These are phyloP conservation scores for Miscanthus sacchariflorus DNA, from an alignment of 202 grass and related monocot genomes.

Conservation along the genomic window DNA sequence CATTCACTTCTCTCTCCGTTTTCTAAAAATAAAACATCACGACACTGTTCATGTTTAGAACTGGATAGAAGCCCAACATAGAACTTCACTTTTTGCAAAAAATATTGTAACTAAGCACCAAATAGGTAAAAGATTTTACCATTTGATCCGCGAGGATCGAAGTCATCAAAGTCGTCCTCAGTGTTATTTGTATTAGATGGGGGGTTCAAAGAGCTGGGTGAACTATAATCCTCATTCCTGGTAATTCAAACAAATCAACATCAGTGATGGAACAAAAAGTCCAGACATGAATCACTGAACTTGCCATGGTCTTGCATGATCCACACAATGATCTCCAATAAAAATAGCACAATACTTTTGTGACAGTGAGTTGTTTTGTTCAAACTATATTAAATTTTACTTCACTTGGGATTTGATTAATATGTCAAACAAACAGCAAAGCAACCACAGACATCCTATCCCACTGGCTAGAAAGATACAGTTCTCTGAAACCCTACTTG, in stretches of 20 bases:
- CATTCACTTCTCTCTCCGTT: neutral
- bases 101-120: conserved; percentile 11
- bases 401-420: conserved; percentile 25
- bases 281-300: conserved; percentile 8
- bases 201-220: conserved; percentile 59
- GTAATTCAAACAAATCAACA: conserved; percentile 37
- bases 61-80: conserved; percentile 22
- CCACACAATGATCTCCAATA: conserved; percentile 19
- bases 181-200: conserved; percentile 49
- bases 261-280: conserved; percentile 31
- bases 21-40: neutral
- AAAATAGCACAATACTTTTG: conserved; percentile 24
- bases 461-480: neutral
- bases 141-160: conserved; percentile 91
- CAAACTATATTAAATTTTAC: conserved; percentile 35
- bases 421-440: neutral
- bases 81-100: conserved; percentile 10
- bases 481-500: conserved; percentile 17
- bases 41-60: conserved; percentile 23
- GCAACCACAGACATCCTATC: too few species aligned
- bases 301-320: conserved; percentile 25
- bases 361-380: conserved; percentile 23
- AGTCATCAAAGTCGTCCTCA: conserved; percentile 88
- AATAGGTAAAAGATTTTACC: conserved; percentile 51
- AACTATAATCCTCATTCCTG: conserved; percentile 40